Percentiles rank a stretch among this genome's conserved stretches.
Evolutionary conservation across 2,329 filamentous ascomycete species (phyloP).

Genomic region (Emergomyces pasteurianus): DNA sequence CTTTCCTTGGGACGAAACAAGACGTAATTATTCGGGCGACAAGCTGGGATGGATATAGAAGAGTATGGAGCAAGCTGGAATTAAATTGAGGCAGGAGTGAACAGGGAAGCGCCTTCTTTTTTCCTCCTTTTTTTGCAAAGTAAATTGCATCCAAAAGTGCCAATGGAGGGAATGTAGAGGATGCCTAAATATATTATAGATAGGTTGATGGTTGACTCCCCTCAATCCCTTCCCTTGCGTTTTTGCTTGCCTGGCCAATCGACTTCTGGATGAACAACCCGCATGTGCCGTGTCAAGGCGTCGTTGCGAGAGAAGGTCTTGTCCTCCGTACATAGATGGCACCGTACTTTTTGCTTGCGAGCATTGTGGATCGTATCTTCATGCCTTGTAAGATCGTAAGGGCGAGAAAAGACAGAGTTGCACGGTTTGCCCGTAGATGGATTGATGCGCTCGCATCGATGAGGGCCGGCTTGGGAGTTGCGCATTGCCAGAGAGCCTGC

Average conservation of each 20-base stretch:
- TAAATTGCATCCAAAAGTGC: not conserved
- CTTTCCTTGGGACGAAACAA: not conserved
- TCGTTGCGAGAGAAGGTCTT: constrained; percentile 96
- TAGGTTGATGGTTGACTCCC: not conserved
- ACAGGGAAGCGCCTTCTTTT: not conserved
- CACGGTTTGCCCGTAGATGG: constrained; percentile 91
- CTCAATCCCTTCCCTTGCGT: constrained; percentile 26
- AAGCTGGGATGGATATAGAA: not conserved
- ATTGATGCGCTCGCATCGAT: constrained; percentile 86
- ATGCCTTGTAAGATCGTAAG: constrained; percentile 91
- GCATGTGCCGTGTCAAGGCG: constrained; percentile 85
- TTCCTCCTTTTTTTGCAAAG: not conserved
- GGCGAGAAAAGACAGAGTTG: constrained; percentile 85
- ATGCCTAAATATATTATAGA: no score
- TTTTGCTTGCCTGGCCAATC: constrained; percentile 60
- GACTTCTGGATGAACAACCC: constrained; percentile 83
- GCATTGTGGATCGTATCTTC: constrained; percentile 97
- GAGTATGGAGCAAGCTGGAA: not conserved
- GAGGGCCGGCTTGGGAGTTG: constrained; percentile 84
- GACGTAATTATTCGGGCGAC: not conserved
- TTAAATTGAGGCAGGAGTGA: not conserved
- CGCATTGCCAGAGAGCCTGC: constrained; percentile 45
- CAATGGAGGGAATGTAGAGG: not conserved
- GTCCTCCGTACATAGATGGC: constrained; percentile 84
- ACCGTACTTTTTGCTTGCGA: constrained; percentile 87